Percentiles rank a stretch among this genome's conserved stretches.
phyloP scores from a whole-genome alignment of 1,139 yeast genomes.

The Hemisphaericaspora subhashii region DNA sequence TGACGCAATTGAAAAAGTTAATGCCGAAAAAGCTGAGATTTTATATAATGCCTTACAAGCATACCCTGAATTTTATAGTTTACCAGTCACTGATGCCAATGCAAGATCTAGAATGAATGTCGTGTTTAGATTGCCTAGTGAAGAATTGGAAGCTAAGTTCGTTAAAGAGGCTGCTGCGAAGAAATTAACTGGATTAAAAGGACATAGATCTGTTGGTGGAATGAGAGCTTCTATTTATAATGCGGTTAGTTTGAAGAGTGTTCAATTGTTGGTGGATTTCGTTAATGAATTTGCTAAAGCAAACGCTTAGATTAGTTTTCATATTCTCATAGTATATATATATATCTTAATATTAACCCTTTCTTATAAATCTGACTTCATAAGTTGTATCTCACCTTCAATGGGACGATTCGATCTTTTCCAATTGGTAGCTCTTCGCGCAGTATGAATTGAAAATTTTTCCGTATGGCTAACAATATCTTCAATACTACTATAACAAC shows the following conservation, averaged over 20 bases:
- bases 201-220: constrained; percentile 97
- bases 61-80: constrained; percentile 60
- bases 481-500: not conserved
- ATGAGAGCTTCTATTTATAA: constrained; percentile 92
- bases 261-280: constrained; percentile 57
- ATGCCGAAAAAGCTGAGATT: constrained; percentile 57
- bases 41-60: constrained; percentile 67
- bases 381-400: too few relatives aligned
- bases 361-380: too few relatives aligned
- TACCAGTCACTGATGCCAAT: constrained; percentile 58
- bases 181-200: constrained; percentile 75
- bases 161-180: constrained; percentile 53
- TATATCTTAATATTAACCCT: not conserved
- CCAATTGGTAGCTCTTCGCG: not conserved
- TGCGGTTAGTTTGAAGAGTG: constrained; percentile 72
- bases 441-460: too few relatives aligned
- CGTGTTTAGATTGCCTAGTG: constrained; percentile 73
- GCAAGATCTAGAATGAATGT: constrained; percentile 90
- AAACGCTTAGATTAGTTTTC: constrained; percentile 15
- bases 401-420: not conserved
- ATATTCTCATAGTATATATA: not conserved
- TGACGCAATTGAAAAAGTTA: constrained; percentile 53
- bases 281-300: constrained; percentile 62
- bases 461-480: too few relatives aligned
- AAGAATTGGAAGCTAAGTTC: constrained; percentile 65